A percentile compares a stretch with the other conserved stretches of the same genome.
These are phyloP conservation scores for Viola odorata DNA, from an alignment of 345 rosid genomes.

Conservation along the genomic window DNA sequence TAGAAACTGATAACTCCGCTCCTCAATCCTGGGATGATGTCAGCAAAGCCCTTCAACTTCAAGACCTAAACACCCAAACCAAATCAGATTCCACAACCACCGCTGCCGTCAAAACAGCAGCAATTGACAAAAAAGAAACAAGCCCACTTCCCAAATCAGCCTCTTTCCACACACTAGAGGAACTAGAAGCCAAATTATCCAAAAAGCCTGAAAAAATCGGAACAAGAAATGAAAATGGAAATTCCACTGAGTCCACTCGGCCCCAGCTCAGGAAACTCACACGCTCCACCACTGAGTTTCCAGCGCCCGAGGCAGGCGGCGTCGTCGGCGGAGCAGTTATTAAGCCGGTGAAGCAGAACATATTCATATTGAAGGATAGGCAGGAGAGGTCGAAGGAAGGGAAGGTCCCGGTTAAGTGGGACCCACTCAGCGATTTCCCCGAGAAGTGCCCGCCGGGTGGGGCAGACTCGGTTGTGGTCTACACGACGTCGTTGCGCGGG, in stretches of 20 bases:
- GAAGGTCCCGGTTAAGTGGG: slow-evolving; percentile 39
- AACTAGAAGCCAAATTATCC: slow-evolving; percentile 51
- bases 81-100: not conserved
- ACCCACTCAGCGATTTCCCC: slow-evolving; percentile 67
- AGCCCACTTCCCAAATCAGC: not conserved
- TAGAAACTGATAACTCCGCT: slow-evolving; percentile 36
- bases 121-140: not conserved
- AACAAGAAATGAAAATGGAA: slow-evolving; percentile 13
- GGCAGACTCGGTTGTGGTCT: slow-evolving; percentile 51
- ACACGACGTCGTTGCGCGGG: slow-evolving; percentile 89
- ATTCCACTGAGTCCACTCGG: not conserved
- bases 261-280: slow-evolving; percentile 5
- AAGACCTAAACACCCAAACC: slow-evolving; percentile 31
- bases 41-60: slow-evolving; percentile 68
- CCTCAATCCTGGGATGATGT: slow-evolving; percentile 95
- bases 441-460: slow-evolving; percentile 81
- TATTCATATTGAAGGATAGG: slow-evolving; percentile 56
- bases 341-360: slow-evolving; percentile 61
- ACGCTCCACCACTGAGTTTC: no score
- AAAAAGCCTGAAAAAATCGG: slow-evolving; percentile 24
- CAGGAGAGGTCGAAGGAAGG: slow-evolving; percentile 66
- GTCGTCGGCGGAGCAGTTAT: slow-evolving; percentile 24
- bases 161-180: slow-evolving; percentile 83
- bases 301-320: slow-evolving; percentile 14
- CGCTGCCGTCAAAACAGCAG: not conserved